phyloP scores from a whole-genome alignment of 805 yeast genomes.

The Suhomyces tanzawaensis region DNA sequence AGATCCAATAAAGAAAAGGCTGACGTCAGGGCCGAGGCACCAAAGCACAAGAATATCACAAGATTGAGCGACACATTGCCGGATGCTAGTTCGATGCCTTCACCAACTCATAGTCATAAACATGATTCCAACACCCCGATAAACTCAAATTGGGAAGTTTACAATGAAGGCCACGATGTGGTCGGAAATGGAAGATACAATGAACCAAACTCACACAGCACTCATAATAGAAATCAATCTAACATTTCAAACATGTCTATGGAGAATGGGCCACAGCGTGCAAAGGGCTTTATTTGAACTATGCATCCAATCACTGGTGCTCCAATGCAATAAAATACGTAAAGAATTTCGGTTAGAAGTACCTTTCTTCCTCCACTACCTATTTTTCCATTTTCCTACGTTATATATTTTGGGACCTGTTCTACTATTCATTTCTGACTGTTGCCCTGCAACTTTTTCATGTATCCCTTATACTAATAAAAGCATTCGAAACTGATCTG shows the following conservation, averaged over 20 bases:
- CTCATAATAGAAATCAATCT: conserved; percentile 27
- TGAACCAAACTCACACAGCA: background rate
- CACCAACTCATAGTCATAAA: conserved; percentile 3
- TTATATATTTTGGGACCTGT: background rate
- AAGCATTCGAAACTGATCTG: background rate
- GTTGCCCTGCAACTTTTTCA: background rate
- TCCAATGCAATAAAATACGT: background rate
- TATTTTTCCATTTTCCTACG: background rate
- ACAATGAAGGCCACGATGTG: conserved; percentile 7
- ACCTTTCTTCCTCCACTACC: too few relatives aligned
- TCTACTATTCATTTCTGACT: background rate
- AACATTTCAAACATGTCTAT: conserved; percentile 17
- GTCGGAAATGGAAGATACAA: background rate
- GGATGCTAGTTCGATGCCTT: conserved; percentile 11
- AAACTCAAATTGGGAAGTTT: conserved; percentile 9
- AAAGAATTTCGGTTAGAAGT: background rate
- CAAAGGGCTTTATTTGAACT: conserved; percentile 23
- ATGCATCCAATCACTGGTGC: too few relatives aligned
- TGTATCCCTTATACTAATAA: background rate
- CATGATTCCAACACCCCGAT: conserved; percentile 7
- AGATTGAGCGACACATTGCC: conserved; percentile 28
- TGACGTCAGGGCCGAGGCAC: conserved; percentile 1
- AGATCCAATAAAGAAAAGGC: conserved; percentile 16
- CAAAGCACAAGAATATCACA: conserved; percentile 6
- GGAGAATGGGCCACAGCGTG: conserved; percentile 24